These are phyloP conservation scores for Tephrocybe sp. DNA, from an alignment of 768 basidiomycete species.

Conservation along the genomic window DNA sequence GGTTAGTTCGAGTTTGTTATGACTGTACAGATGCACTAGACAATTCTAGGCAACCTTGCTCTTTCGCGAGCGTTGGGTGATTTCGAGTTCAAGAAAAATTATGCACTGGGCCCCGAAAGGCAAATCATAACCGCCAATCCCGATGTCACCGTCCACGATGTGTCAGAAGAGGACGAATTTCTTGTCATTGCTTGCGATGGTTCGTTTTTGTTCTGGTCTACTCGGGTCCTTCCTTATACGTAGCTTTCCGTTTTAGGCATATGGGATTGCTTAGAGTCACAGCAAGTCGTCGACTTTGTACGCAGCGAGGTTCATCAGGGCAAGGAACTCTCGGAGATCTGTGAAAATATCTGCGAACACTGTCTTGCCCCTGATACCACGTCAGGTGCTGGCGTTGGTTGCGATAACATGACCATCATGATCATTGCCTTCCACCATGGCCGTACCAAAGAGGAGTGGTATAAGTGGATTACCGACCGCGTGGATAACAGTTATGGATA, in stretches of 20 bases:
- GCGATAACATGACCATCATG: constrained; percentile 98
- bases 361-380: constrained; percentile 94
- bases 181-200: constrained; percentile 97
- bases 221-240: neutral
- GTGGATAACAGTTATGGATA: constrained; percentile 77
- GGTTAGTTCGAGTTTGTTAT: constrained; percentile 67
- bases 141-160: constrained; percentile 80
- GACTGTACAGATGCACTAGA: constrained; percentile 1
- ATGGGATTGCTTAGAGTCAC: constrained; percentile 96
- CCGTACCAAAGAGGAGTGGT: constrained; percentile 91
- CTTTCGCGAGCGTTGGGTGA: constrained; percentile 94
- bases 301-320: constrained; percentile 80
- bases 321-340: constrained; percentile 78
- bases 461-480: constrained; percentile 82
- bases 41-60: constrained; percentile 81
- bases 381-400: constrained; percentile 90
- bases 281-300: constrained; percentile 89
- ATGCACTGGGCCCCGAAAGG: constrained; percentile 73
- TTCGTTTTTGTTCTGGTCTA: constrained; percentile 31
- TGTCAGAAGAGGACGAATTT: constrained; percentile 92
- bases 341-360: constrained; percentile 87
- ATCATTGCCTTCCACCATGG: constrained; percentile 88
- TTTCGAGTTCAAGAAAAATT: constrained; percentile 98
- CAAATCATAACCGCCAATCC: constrained; percentile 97
- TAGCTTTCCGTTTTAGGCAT: constrained; percentile 64